phyloP scores from a whole-genome alignment of 176 grass and related monocot species.

The Puccinellia tenuiflora region DNA sequence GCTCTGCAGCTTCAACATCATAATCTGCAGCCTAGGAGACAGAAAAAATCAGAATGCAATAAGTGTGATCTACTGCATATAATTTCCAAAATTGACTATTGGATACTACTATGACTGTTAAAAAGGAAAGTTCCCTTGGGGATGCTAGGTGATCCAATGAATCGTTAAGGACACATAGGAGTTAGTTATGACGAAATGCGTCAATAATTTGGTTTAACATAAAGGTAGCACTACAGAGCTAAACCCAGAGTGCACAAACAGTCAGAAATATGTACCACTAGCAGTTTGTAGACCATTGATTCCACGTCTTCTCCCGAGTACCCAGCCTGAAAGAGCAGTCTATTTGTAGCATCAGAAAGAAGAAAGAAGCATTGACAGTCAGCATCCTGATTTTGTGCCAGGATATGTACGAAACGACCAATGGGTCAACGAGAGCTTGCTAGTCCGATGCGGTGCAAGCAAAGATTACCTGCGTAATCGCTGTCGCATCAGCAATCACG shows the following conservation, averaged over 20 bases:
- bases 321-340: conserved; percentile 48
- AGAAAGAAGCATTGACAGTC: conserved; percentile 9
- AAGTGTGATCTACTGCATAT: not conserved
- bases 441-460: not conserved
- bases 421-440: not conserved
- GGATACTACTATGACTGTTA: not conserved
- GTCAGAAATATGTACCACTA: conserved; percentile 34
- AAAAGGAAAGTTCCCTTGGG: not conserved
- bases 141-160: not conserved
- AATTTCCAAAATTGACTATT: not conserved
- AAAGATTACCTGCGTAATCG: conserved; percentile 44
- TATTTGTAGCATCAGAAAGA: conserved; percentile 31
- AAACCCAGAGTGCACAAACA: not conserved
- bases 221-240: not conserved
- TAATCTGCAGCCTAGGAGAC: conserved; percentile 58
- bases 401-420: not conserved
- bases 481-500: conserved; percentile 62
- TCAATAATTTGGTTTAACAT: not conserved
- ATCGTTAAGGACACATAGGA: not conserved
- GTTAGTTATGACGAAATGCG: not conserved
- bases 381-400: not conserved
- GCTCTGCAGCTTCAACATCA: conserved; percentile 43
- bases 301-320: conserved; percentile 63
- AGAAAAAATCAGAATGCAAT: conserved; percentile 13
- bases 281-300: conserved; percentile 54